These are phyloP conservation scores for Colletotrichum ledebouriae DNA, from an alignment of 2,329 filamentous ascomycete genomes.

Conservation along the genomic window DNA sequence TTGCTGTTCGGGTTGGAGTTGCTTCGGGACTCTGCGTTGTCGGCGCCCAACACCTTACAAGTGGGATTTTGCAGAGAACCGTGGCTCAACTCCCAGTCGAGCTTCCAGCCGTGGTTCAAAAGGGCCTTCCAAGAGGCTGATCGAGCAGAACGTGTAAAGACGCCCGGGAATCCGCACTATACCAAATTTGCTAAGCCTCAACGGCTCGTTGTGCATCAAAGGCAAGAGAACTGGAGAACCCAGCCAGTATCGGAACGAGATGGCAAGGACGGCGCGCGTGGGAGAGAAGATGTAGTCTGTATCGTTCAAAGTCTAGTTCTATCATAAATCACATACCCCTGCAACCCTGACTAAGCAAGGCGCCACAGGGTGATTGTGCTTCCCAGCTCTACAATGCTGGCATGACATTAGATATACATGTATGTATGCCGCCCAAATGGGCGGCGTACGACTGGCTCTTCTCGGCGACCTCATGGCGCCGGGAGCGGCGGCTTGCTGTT, in stretches of 20 bases:
- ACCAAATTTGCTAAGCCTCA: too few relatives aligned
- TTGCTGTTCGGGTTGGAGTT: not conserved
- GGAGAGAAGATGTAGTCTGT: slow-evolving; percentile 39
- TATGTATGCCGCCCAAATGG: slow-evolving; percentile 35
- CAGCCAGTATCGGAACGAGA: not conserved
- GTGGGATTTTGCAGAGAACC: not conserved
- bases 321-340: slow-evolving; percentile 39
- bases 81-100: not conserved
- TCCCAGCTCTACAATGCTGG: slow-evolving; percentile 25
- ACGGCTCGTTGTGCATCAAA: too few relatives aligned
- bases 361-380: slow-evolving; percentile 22
- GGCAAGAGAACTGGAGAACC: too few relatives aligned
- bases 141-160: slow-evolving; percentile 10
- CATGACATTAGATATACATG: slow-evolving; percentile 42
- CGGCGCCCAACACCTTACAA: slow-evolving; percentile 1
- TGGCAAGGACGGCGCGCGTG: not conserved
- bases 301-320: slow-evolving; percentile 41
- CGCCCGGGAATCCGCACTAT: too few relatives aligned
- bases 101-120: slow-evolving; percentile 2
- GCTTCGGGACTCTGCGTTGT: not conserved
- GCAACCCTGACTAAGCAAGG: slow-evolving; percentile 25
- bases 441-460: slow-evolving; percentile 23
- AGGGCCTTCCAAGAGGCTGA: slow-evolving; percentile 4
- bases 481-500: slow-evolving; percentile 21
- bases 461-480: slow-evolving; percentile 12